Evolutionary conservation across 139 green algal genomes (phyloP), one percentile per base, ranked within the genome.

Genomic region (Spirogloea muscicola): DNA sequence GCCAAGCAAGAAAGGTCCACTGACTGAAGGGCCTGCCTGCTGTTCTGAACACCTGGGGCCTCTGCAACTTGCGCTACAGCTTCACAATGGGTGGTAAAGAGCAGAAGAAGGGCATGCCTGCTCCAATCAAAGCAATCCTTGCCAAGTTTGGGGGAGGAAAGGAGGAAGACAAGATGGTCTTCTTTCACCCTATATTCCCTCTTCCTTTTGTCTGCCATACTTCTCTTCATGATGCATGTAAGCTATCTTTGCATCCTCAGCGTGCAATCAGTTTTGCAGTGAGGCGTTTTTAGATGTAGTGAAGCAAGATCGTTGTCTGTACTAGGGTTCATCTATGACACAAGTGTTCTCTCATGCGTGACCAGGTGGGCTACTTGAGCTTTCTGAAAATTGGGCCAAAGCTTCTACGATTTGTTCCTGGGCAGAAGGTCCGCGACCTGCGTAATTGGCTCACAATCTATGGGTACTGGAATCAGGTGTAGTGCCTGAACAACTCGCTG

Each of bases 111-210:
- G 94, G 94, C 0, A 95, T 96, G 1, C 94, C 94, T 0, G 89
- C 91, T 0, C 84, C 88, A 0, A 93, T 99, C 6, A 96, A 97
- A 73, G 96, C 96, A 78, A 77, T 90, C 40, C 80, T 89, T 0
- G 38, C 39, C 68, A 87, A 87, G 58, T 87, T 87, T 60, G 90
- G 91, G 38, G 91, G 85, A 57, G 84, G 88, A 5, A 76, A 87
- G 37, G 94, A 99, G 84, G 94, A 99, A 82, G 94, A 99, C 85
- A 90, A 91, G 70, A 89, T 98, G 87, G 91, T 96, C 38, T 21
- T 38, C 42, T 55, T 55, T n/a, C n/a, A n/a, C n/a, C n/a, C n/a
- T n/a, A n/a, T n/a, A n/a, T n/a, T n/a, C n/a, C n/a, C n/a, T n/a
- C n/a, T n/a, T n/a, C n/a, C n/a, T n/a, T n/a, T n/a, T n/a, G n/a